phyloP scores from a whole-genome alignment of 805 yeast species.

The Brettanomyces nanus region DNA sequence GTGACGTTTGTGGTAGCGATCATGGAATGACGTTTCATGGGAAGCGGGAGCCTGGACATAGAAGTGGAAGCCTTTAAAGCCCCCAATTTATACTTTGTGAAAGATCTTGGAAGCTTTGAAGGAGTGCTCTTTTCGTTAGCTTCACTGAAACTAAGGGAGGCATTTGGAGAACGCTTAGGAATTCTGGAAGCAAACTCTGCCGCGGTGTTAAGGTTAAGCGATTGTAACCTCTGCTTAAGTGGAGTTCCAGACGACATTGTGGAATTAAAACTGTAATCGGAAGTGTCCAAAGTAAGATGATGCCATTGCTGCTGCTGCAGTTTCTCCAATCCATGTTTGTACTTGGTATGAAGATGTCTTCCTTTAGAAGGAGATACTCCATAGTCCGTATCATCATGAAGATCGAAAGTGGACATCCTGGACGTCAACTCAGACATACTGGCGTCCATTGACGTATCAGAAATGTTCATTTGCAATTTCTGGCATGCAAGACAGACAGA shows the following conservation, averaged over 20 bases:
- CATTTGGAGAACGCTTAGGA: slow-evolving; percentile 16
- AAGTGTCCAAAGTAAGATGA: neutral
- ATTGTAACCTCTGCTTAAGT: slow-evolving; percentile 8
- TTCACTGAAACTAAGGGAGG: slow-evolving; percentile 2
- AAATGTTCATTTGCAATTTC: neutral
- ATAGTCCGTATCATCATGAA: slow-evolving; percentile 1
- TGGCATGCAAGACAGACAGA: no score
- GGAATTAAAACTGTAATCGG: neutral
- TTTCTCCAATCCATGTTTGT: no score
- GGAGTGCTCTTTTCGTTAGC: slow-evolving; percentile 1
- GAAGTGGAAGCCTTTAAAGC: neutral
- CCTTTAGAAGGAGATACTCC: slow-evolving; percentile 1
- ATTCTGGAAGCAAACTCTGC: slow-evolving; percentile 16
- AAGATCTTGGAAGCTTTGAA: slow-evolving; percentile 2
- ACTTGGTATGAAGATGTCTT: neutral
- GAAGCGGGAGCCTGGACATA: slow-evolving; percentile 1
- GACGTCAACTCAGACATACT: slow-evolving; percentile 9
- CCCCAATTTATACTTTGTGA: neutral
- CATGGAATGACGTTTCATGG: slow-evolving; percentile 1
- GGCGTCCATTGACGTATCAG: slow-evolving; percentile 5
- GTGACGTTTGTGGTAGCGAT: no score
- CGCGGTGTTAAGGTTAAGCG: slow-evolving; percentile 12
- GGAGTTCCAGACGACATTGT: slow-evolving; percentile 3
- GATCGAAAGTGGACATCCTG: slow-evolving; percentile 7
- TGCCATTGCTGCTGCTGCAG: neutral